Conservation (phyloP, 1,139 yeast species). For the Arxiozyma bovina region DNA sequence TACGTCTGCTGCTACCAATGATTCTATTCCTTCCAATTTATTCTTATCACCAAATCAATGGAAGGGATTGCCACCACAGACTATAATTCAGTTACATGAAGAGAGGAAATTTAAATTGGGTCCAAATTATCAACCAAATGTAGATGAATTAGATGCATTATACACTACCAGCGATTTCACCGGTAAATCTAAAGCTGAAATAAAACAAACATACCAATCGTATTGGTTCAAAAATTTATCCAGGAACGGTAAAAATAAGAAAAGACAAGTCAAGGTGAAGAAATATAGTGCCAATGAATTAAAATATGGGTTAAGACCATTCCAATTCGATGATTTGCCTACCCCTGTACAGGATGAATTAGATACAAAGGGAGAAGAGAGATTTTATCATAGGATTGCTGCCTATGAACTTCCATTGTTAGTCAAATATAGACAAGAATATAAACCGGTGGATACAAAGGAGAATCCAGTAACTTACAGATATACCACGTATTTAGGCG, state of each 20-base stretch:
- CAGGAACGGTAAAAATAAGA: neutral
- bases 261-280: constrained; percentile 1
- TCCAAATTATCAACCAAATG: constrained; percentile 47
- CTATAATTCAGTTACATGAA: constrained; percentile 51
- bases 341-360: constrained; percentile 51
- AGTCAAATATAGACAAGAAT: constrained; percentile 62
- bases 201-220: constrained; percentile 30
- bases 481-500: constrained; percentile 67
- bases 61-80: constrained; percentile 58
- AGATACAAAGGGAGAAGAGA: constrained; percentile 52
- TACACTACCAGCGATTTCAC: constrained; percentile 34
- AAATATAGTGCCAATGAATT: constrained; percentile 22
- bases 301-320: constrained; percentile 28
- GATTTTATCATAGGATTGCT: constrained; percentile 65
- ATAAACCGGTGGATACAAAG: constrained; percentile 38
- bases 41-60: constrained; percentile 46
- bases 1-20: no score
- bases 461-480: constrained; percentile 57
- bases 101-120: constrained; percentile 51
- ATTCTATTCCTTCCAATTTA: neutral
- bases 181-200: constrained; percentile 30
- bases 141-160: constrained; percentile 39
- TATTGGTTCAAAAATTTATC: neutral
- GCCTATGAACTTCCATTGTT: constrained; percentile 89
- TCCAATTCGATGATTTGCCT: constrained; percentile 51